phyloP scores from a whole-genome alignment of 257 asterid species.

The Solanum lycopersicoides region DNA sequence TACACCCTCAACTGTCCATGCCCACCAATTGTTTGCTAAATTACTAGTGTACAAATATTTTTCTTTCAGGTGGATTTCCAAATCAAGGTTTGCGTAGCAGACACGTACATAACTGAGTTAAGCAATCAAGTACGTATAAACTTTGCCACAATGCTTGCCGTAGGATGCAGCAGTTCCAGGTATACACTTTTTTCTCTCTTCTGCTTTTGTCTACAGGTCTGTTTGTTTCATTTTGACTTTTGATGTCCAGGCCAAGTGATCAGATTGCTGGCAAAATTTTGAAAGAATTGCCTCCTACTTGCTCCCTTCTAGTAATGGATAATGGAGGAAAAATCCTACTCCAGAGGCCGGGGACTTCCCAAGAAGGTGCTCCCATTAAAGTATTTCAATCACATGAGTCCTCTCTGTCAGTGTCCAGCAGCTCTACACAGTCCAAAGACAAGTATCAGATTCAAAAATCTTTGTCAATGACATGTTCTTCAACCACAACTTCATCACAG shows the following conservation, averaged over 20 bases:
- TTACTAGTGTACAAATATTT: neutral
- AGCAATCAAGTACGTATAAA: conserved; percentile 56
- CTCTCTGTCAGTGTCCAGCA: conserved; percentile 30
- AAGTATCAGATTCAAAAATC: conserved; percentile 33
- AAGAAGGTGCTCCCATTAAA: conserved; percentile 41
- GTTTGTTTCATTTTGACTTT: neutral
- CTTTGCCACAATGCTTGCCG: conserved; percentile 34
- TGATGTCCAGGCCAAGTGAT: conserved; percentile 34
- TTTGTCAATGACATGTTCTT: conserved; percentile 46
- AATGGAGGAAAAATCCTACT: conserved; percentile 43
- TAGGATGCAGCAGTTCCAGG: conserved; percentile 26
- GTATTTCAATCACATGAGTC: conserved; percentile 23
- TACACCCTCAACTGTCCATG: no score
- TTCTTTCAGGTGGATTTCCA: conserved; percentile 60
- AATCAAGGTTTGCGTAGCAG: conserved; percentile 53
- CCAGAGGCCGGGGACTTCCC: conserved; percentile 61
- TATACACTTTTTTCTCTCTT: neutral
- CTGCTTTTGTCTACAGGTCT: neutral
- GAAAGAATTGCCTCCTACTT: conserved; percentile 75
- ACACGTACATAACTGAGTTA: conserved; percentile 42
- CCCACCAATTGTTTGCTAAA: neutral
- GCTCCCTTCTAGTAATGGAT: conserved; percentile 60
- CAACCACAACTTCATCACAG: conserved; percentile 22
- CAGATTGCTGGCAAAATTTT: conserved; percentile 23
- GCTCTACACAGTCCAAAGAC: conserved; percentile 6